Base-by-base conservation (phyloP, 805 yeast species). In the Candida saitoana region DNA sequence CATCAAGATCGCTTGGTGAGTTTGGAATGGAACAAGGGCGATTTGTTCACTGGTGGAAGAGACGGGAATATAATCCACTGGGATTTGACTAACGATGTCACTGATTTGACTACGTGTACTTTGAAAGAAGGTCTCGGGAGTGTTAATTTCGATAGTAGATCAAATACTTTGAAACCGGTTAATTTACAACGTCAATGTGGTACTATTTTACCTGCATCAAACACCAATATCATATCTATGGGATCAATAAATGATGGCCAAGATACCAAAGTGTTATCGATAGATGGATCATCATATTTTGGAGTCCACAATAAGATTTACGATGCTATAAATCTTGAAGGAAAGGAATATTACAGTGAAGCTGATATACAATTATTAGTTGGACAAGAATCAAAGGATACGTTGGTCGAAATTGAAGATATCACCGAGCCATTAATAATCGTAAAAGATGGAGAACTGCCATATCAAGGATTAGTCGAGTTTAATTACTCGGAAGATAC, bases 31-130 rank as follows among this genome's bases (percentile, higher is more conserved):
- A 67, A 68, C 40, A 62, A 64, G 19, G 60, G 66, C 17, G 79
- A 77, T 54, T 47, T 83, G 22, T 76, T 78, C 51, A 69, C 84
- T 1, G 80, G 84, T 5, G 77, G 84, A 2, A 62, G 67, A 37
- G 88, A 84, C 52, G 89, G 89, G 3, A 75, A 71, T 41, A 73
- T 84, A n/a, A 67, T 81, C 8, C 79, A 79, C 44, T 84, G 90
- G 90, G 78, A 79, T 56, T 62, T 78, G 38, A 59, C 71, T 6
- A 53, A 62, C 14, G 60, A 54, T 35, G 38, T 42, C 18, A 50
- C 35, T 31, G 48, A 48, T 11, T 37, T 45, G 12, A 46, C 41
- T 32, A 49, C 59, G 16, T 77, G 84, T 49, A 65, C 73, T 3
- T 50, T 76, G 36, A 71, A 65, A 41, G 74, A 71, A 46, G 79